These are phyloP conservation scores for Teratosphaeria viscida DNA, from an alignment of 2,329 filamentous ascomycete species.

Conservation along the genomic window DNA sequence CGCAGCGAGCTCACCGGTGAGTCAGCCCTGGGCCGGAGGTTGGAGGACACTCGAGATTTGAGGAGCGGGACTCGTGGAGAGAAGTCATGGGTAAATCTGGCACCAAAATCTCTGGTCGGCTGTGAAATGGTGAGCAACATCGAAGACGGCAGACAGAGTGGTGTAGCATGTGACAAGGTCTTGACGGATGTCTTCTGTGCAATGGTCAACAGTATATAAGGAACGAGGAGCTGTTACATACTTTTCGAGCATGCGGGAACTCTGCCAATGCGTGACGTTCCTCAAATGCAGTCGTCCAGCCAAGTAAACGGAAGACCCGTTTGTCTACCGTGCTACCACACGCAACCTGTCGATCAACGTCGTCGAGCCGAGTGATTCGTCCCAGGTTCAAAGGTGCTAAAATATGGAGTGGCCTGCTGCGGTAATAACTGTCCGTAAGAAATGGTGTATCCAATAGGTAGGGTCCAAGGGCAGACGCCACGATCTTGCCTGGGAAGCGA, in stretches of 20 bases:
- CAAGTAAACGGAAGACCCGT: not conserved
- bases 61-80: constrained; percentile 29
- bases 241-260: not conserved
- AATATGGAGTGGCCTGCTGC: constrained; percentile 1
- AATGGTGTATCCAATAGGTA: constrained; percentile 2
- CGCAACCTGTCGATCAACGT: constrained; percentile 1
- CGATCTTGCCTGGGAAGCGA: not conserved
- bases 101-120: constrained; percentile 36
- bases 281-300: not conserved
- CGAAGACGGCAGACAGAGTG: constrained; percentile 10
- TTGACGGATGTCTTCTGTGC: not conserved
- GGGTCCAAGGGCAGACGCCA: not conserved
- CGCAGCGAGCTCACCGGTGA: constrained; percentile 30
- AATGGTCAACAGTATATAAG: constrained; percentile 1
- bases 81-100: constrained; percentile 39
- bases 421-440: not conserved
- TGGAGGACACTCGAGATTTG: constrained; percentile 31
- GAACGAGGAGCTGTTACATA: constrained; percentile 2
- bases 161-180: constrained; percentile 13
- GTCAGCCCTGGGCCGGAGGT: constrained; percentile 31
- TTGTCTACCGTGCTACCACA: constrained; percentile 2
- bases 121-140: constrained; percentile 44
- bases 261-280: constrained; percentile 1
- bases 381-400: not conserved
- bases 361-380: constrained; percentile 4